Conservation (phyloP, 2,329 filamentous ascomycete species). For the Colletotrichum ledebouriae region DNA sequence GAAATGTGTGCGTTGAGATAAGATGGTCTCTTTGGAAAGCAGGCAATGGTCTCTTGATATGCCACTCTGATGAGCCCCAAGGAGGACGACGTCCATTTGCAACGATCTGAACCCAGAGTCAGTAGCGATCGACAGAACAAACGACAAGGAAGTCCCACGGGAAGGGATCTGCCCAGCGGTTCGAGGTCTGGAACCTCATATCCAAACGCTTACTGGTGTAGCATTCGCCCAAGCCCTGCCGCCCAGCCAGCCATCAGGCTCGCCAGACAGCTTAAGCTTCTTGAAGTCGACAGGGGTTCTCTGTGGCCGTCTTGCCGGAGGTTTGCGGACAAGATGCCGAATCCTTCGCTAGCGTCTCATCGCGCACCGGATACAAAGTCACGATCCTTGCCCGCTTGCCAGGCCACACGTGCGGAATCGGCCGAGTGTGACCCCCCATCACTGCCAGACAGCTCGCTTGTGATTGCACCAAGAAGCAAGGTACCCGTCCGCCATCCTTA, state of each 20-base stretch:
- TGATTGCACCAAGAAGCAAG: conserved; percentile 2
- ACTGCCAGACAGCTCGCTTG: conserved; percentile 7
- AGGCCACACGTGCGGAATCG: conserved; percentile 37
- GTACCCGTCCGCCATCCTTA: conserved; percentile 13
- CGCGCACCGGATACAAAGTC: not conserved
- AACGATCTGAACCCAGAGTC: conserved; percentile 11
- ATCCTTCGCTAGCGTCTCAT: conserved; percentile 22
- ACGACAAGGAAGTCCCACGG: conserved; percentile 17
- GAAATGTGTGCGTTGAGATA: not conserved
- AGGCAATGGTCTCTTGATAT: conserved; percentile 8
- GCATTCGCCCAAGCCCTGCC: conserved; percentile 2
- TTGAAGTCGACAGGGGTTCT: conserved; percentile 2
- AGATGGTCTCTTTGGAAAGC: not conserved
- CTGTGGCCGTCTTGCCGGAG: conserved; percentile 6
- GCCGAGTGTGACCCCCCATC: conserved; percentile 16
- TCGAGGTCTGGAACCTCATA: conserved; percentile 16
- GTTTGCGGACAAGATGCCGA: conserved; percentile 12
- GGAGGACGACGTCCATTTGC: not conserved
- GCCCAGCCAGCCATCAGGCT: conserved; percentile 17
- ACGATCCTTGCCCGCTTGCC: conserved; percentile 12
- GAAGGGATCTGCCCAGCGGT: conserved; percentile 20
- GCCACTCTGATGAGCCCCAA: not conserved
- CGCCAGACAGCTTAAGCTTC: conserved; percentile 30
- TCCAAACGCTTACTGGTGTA: not conserved
- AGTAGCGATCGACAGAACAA: conserved; percentile 19